Conservation (phyloP, 495 filamentous ascomycete genomes). For the Evernia prunastri region DNA sequence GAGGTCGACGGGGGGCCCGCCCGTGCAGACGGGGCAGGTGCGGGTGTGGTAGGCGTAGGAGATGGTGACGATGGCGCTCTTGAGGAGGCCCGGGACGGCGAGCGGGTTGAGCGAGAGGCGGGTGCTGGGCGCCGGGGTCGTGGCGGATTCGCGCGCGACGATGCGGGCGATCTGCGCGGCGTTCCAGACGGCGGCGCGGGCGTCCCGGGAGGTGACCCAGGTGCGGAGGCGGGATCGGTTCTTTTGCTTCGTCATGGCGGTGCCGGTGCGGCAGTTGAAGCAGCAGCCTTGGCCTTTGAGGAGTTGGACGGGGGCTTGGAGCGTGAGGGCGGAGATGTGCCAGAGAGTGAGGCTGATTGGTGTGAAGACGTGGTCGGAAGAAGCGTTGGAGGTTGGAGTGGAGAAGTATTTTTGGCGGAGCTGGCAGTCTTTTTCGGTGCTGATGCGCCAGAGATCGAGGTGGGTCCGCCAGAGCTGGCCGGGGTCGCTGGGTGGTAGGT, state of each 20-base stretch:
- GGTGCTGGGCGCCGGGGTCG: not conserved
- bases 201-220: constrained; percentile 26
- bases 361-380: constrained; percentile 3
- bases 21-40: constrained; percentile 27
- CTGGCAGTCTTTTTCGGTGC: constrained; percentile 21
- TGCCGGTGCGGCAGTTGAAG: constrained; percentile 22
- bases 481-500: constrained; percentile 13
- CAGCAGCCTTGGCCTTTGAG: constrained; percentile 26
- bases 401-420: constrained; percentile 19
- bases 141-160: constrained; percentile 20
- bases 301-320: constrained; percentile 30
- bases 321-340: constrained; percentile 29
- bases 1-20: constrained; percentile 8
- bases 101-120: constrained; percentile 30
- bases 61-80: constrained; percentile 32
- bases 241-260: constrained; percentile 26
- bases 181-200: constrained; percentile 26
- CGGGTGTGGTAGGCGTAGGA: constrained; percentile 27
- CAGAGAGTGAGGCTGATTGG: constrained; percentile 29
- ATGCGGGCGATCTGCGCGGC: constrained; percentile 30
- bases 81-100: constrained; percentile 27
- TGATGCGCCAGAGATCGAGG: constrained; percentile 24
- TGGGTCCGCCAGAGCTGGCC: constrained; percentile 22
- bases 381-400: constrained; percentile 3
- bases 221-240: constrained; percentile 24